Evolutionary conservation across 2,329 filamentous ascomycete genomes (phyloP).

Genomic region (Trichoderma sp.): DNA sequence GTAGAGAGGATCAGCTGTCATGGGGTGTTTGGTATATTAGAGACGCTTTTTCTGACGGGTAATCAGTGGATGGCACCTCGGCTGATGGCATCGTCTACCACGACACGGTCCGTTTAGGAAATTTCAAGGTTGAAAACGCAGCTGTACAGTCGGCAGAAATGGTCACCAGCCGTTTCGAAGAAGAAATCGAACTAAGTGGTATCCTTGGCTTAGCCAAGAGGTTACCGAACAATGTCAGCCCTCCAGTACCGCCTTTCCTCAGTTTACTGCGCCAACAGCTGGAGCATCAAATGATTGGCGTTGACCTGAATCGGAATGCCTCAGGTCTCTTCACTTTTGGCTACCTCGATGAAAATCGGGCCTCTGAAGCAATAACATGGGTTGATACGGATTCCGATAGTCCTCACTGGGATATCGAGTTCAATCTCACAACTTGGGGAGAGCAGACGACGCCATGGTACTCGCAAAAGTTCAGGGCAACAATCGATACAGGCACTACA

Average conservation of each 20-base stretch:
- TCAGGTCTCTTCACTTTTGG: slow-evolving; percentile 56
- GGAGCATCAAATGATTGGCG: slow-evolving; percentile 48
- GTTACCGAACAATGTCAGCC: slow-evolving; percentile 47
- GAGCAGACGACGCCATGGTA: slow-evolving; percentile 54
- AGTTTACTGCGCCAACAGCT: slow-evolving; percentile 47
- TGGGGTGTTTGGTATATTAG: background rate
- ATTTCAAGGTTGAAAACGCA: slow-evolving; percentile 46
- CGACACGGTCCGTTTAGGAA: slow-evolving; percentile 52
- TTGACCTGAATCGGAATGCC: slow-evolving; percentile 51
- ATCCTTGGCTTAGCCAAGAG: slow-evolving; percentile 55
- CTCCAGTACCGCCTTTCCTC: slow-evolving; percentile 48
- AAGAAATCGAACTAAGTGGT: slow-evolving; percentile 48
- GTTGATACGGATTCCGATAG: slow-evolving; percentile 38
- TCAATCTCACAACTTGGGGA: slow-evolving; percentile 49
- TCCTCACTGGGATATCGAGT: slow-evolving; percentile 48
- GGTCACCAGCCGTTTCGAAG: slow-evolving; percentile 48
- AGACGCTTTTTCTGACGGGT: background rate
- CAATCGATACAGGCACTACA: slow-evolving; percentile 70
- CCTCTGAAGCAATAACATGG: slow-evolving; percentile 48
- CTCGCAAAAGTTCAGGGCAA: slow-evolving; percentile 52
- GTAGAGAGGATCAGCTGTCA: slow-evolving; percentile 30
- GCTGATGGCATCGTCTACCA: slow-evolving; percentile 52
- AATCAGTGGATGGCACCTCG: slow-evolving; percentile 46
- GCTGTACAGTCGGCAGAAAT: slow-evolving; percentile 52
- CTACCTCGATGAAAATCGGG: slow-evolving; percentile 45